phyloP scores from a whole-genome alignment of 306 rosid genomes.

The Myrica gale region DNA sequence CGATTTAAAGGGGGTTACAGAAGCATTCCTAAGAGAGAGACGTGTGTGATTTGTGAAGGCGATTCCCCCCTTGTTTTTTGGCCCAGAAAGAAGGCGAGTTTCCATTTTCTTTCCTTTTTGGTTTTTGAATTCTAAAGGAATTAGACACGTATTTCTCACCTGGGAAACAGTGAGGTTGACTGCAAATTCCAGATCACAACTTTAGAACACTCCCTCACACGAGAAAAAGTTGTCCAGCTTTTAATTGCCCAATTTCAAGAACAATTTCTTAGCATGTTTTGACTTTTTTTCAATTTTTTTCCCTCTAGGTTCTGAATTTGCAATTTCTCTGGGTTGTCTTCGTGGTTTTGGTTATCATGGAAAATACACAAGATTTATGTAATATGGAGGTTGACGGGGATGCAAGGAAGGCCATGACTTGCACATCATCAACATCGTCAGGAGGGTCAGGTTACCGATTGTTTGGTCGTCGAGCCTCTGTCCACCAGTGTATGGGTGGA shows the following conservation, averaged over 20 bases:
- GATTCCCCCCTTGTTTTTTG: no score
- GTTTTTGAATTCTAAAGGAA: no score
- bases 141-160: neutral
- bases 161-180: neutral
- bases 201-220: neutral
- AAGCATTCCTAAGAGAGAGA: no score
- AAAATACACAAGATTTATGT: slow-evolving; percentile 29
- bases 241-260: slow-evolving; percentile 12
- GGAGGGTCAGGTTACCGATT: slow-evolving; percentile 22
- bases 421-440: slow-evolving; percentile 33
- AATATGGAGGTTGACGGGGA: slow-evolving; percentile 45
- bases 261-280: neutral
- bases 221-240: neutral
- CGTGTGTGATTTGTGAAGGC: no score
- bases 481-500: slow-evolving; percentile 34
- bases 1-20: no score
- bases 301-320: neutral
- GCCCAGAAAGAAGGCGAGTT: no score
- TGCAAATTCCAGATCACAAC: neutral
- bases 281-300: neutral
- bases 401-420: slow-evolving; percentile 34
- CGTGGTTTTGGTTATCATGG: slow-evolving; percentile 30
- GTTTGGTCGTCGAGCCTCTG: slow-evolving; percentile 34
- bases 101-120: no score
- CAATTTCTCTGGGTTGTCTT: slow-evolving; percentile 5